phyloP scores from a whole-genome alignment of 495 filamentous ascomycete genomes.

The Hyaloscypha finlandica region DNA sequence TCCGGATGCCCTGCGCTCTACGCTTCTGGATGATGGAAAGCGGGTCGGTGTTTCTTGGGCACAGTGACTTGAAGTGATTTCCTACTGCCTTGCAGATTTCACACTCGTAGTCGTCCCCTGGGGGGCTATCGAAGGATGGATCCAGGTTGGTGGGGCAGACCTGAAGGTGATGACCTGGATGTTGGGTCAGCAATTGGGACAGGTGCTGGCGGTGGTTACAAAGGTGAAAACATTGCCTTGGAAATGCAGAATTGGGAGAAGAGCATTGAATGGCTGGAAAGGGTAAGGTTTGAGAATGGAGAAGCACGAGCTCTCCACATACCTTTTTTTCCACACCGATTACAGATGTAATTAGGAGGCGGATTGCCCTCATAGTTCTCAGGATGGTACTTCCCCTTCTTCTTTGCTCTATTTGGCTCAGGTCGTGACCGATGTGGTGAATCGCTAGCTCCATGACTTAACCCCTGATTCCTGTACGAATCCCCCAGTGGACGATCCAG shows the following conservation, averaged over 20 bases:
- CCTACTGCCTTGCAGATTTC: constrained; percentile 35
- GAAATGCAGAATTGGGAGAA: not conserved
- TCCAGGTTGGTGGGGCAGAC: constrained; percentile 46
- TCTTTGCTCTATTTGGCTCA: not conserved
- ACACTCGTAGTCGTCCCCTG: constrained; percentile 38
- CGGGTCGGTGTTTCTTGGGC: constrained; percentile 35
- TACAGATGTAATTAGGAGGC: constrained; percentile 36
- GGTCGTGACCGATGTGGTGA: not conserved
- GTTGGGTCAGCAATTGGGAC: constrained; percentile 18
- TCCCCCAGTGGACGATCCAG: not conserved
- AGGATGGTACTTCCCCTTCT: not conserved
- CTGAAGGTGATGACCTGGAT: constrained; percentile 43
- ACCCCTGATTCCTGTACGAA: not conserved
- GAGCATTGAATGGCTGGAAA: not conserved
- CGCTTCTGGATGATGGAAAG: constrained; percentile 36
- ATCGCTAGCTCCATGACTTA: not conserved
- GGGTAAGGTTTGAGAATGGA: not conserved
- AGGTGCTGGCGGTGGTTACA: not conserved
- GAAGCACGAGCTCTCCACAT: constrained; percentile 3
- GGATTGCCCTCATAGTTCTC: constrained; percentile 6
- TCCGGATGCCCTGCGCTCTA: constrained; percentile 5
- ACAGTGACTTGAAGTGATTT: constrained; percentile 38
- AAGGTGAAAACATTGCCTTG: not conserved
- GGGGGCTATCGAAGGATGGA: constrained; percentile 36
- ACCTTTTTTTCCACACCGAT: constrained; percentile 40